Evolutionary conservation across 768 basidiomycete genomes (phyloP).

Genomic region (Rhizopogon roseolus): DNA sequence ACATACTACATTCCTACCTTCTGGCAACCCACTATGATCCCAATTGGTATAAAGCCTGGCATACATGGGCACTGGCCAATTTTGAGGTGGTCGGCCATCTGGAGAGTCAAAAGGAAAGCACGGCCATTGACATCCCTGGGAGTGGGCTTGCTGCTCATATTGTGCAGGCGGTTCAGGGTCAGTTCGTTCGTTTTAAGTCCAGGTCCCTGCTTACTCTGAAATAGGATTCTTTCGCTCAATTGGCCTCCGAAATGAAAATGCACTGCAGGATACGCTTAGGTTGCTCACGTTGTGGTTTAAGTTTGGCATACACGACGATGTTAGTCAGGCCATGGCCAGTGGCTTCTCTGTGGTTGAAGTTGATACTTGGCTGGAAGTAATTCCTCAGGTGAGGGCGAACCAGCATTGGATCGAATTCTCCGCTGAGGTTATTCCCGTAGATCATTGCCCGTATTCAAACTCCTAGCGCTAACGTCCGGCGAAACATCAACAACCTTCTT

Average conservation of each 20-base stretch:
- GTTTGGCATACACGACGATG: conserved; percentile 85
- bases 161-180: conserved; percentile 90
- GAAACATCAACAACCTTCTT: conserved; percentile 84
- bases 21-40: conserved; percentile 89
- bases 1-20: conserved; percentile 80
- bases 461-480: conserved; percentile 78
- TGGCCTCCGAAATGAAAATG: conserved; percentile 81
- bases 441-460: conserved; percentile 99
- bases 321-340: conserved; percentile 81
- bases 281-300: conserved; percentile 98
- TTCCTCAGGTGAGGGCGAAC: conserved; percentile 72
- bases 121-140: conserved; percentile 52
- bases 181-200: background rate
- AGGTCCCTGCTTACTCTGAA: background rate
- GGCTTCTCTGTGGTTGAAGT: conserved; percentile 90
- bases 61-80: conserved; percentile 96
- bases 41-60: conserved; percentile 99
- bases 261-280: conserved; percentile 91
- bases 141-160: conserved; percentile 74
- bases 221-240: conserved; percentile 95
- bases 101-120: conserved; percentile 59
- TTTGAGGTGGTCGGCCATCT: conserved; percentile 87
- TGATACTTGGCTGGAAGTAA: conserved; percentile 98
- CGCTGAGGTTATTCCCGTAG: conserved; percentile 32
- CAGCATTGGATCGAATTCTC: background rate